Base-by-base conservation (phyloP, 768 basidiomycete genomes). In the Xanthoconium purpureum region DNA sequence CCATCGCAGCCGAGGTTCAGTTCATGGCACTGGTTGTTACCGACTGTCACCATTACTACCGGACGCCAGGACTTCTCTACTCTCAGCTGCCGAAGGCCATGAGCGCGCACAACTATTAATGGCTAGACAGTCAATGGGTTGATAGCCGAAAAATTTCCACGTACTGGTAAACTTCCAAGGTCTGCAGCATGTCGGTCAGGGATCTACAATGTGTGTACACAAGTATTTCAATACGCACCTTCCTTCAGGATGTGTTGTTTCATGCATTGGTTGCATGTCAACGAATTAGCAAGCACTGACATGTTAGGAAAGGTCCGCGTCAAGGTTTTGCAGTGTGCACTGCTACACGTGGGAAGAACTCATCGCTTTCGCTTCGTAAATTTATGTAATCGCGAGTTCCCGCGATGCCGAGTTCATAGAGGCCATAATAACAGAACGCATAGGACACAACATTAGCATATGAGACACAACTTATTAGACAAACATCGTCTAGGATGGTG, bases 21-120 rank as follows among this genome's bases (percentile, higher is more conserved):
- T 62, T 89, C 88, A 54, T 83, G 77, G 6, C 48, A 55, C n/a
- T 78, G 72, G 29, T 80, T 77, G 6, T 79, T 76, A 54, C 81
- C 83, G 12, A 85, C 71, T 18, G 80, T 78, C 5, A 89, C 66
- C 0, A 79, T 76, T 48, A 90, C 73, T 38, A 89, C 82, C 2
- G 88, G 86, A 24, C 85, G 68, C 87, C 87, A 89, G 32, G 80
- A 77, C 63, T 77, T 85, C 54, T 85, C 86, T 1, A 81, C 76
- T 39, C 84, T 79, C 63, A 88, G 69, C 13, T 63, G 66, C 6
- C 55, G 63, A 3, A 78, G 51, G 3, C 78, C 77, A 14, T 71
- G 73, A 32, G 70, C 72, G 3, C 77, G 73, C 12, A 78, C 63
- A 7, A 79, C 77, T 79, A n/a, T n/a, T n/a, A 12, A 17, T 1